Evolutionary conservation across 2,329 filamentous ascomycete genomes (phyloP), one percentile per base, ranked within the genome.

Genomic region (Venturia nashicola): DNA sequence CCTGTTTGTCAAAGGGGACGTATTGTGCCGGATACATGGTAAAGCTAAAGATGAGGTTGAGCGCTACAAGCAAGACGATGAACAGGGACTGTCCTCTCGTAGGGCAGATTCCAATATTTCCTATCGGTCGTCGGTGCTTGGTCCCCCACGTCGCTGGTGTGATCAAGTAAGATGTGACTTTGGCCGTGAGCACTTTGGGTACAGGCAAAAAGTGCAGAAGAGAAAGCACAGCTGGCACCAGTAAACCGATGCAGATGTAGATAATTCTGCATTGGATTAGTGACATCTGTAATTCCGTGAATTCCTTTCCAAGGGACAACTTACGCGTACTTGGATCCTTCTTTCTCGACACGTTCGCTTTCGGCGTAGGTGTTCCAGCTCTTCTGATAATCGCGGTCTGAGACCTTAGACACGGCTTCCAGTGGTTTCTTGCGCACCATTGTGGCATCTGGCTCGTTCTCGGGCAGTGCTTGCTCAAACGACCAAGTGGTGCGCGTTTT

Each of bases 81-180:
- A 78, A 81, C 11, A 80, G 61, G 5, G 71, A 68, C 48, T 81
- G 79, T 1, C 78, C 78, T 1, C 73, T 64, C 0, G 76, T 80
- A 0, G 79, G 79, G 23, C 46, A 62, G 7, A 27, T 44, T 20
- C 27, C 61, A 46, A 59, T 8, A 9, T 32, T n/a, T 14, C 27
- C 55, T 4, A 77, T 67, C 7, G 71, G 72, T 5, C 69, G 48
- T 32, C 48, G 20, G 27, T 54, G 48, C 23, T 54, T 55, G 20
- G 27, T 55, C 4, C 27, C 51, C 27, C 51, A 55, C 3, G 51
- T 36, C 4, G 51, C 51, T 14, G 48, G 48, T 12, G 12, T 14
- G 23, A 54, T n/a, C 12, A 54, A n/a, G 18, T 54, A 54, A 6
- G 48, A 54, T 12, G 48, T 72, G 34, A 73, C 27, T 64, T 68